These are phyloP conservation scores for Amniculicola lignicola DNA, from an alignment of 495 filamentous ascomycete species.

Conservation along the genomic window DNA sequence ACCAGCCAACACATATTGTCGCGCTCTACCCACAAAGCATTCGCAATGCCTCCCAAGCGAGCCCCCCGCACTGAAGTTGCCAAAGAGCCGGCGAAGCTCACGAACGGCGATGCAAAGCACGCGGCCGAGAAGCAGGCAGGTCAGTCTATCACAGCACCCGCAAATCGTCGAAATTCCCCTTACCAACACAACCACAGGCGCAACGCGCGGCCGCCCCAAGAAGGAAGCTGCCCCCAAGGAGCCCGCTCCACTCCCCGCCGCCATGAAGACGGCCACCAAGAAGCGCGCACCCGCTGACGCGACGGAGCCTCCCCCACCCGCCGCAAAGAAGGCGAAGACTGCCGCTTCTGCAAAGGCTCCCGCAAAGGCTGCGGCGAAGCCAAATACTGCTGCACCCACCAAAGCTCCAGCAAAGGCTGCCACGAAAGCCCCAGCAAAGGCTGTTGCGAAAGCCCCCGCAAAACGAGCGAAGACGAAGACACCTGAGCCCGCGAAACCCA, in stretches of 20 bases:
- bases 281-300: background rate
- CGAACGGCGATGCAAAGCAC: slow-evolving; percentile 1
- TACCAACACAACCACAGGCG: background rate
- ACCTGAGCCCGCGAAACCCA: slow-evolving; percentile 4
- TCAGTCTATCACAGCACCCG: no score
- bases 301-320: background rate
- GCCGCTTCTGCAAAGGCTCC: no score
- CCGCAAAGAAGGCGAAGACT: slow-evolving; percentile 8
- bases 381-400: background rate
- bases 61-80: background rate
- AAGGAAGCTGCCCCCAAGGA: slow-evolving; percentile 10
- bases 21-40: no score
- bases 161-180: no score
- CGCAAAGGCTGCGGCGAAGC: background rate
- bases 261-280: slow-evolving; percentile 17
- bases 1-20: no score
- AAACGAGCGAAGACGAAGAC: background rate
- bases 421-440: background rate
- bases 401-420: slow-evolving; percentile 23
- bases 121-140: no score
- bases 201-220: slow-evolving; percentile 24
- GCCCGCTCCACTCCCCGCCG: slow-evolving; percentile 3
- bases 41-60: slow-evolving; percentile 9
- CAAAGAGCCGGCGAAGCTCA: background rate
- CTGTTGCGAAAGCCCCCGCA: background rate